Base-by-base conservation (phyloP, 371 early-diverging fungal genomes). In the Neoconidiobolus thromboides region DNA sequence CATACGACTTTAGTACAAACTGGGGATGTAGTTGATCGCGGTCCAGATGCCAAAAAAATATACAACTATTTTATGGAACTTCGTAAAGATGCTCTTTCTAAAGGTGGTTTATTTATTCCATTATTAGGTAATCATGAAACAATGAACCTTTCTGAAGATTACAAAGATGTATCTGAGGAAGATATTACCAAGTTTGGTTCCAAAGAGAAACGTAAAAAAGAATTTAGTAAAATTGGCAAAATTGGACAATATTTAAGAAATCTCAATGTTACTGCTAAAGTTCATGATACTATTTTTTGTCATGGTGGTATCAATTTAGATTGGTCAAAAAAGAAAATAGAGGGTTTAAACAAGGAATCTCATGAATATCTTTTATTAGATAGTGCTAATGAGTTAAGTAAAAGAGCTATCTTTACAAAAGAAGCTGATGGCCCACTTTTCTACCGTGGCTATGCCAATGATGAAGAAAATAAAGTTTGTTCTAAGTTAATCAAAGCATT, bases 1-100 rank as follows among this genome's bases (percentile, higher is more conserved):
- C 68, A 79, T 55, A 72, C 82, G 15, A 68, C 67, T 38, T 64
- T 80, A 41, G 75, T 79, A 14, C 77, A 77, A 48, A 79, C 76
- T 2, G 87, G 87, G 1, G 86, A 87, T 66, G 73, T 85, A 2
- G 75, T 83, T 0, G 86, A 86, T 60, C 70, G 83, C 14, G 86
- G 88, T 1, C 66, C 74, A 0, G 87, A 84, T 67, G 86, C 87
- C 0, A 84, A 84, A 40, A 66, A 64, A 26, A 64, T 86, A 1
- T 86, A 84, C 65, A 64, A 73, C 10, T 65, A 84, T 46, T 61
- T 86, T 3, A 68, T 73, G 42, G 67, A 69, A n/a, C 63, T 87
- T 26, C 67, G 73, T 43, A 63, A 68, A 1, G 83, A 87, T 56
- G 85, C 87, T 1, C 61, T 56, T 3, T 61, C 59, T 12, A 71